Conservation (phyloP, 257 asterid genomes). For the Solanum lycopersicoides region DNA sequence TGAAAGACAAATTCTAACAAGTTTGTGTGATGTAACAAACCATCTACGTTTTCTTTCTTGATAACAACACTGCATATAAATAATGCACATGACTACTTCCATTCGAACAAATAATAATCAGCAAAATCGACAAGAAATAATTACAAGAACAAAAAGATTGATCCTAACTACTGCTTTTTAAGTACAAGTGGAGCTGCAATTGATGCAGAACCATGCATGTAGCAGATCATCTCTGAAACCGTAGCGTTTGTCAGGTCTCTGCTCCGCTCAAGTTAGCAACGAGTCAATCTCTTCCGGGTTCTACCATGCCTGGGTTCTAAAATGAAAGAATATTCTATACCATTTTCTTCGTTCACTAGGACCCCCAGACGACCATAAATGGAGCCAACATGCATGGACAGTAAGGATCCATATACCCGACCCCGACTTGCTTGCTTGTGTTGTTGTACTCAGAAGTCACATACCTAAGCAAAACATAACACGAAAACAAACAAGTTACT, state of each 20-base stretch:
- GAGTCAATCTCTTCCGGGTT: background rate
- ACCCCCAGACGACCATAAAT: background rate
- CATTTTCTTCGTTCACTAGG: background rate
- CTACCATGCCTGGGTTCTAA: background rate
- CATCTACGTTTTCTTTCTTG: background rate
- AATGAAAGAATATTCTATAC: background rate
- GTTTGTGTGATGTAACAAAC: background rate
- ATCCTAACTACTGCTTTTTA: background rate
- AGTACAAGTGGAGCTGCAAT: slow-evolving; percentile 1
- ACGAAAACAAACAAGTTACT: background rate
- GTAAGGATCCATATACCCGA: background rate
- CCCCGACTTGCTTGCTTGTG: background rate
- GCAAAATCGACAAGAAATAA: background rate
- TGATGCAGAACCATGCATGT: background rate
- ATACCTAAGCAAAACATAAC: background rate
- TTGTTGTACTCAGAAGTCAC: background rate
- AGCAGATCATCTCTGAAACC: background rate
- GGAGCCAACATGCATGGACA: background rate
- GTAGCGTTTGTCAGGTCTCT: background rate
- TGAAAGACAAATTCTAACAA: background rate
- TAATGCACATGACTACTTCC: background rate
- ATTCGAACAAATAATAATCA: background rate
- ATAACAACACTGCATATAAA: background rate
- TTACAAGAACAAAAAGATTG: background rate
- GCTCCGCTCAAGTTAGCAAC: background rate